Base-by-base conservation (phyloP, 192 early-diverging fungal genomes). In the Spizellomyces punctatus region DNA sequence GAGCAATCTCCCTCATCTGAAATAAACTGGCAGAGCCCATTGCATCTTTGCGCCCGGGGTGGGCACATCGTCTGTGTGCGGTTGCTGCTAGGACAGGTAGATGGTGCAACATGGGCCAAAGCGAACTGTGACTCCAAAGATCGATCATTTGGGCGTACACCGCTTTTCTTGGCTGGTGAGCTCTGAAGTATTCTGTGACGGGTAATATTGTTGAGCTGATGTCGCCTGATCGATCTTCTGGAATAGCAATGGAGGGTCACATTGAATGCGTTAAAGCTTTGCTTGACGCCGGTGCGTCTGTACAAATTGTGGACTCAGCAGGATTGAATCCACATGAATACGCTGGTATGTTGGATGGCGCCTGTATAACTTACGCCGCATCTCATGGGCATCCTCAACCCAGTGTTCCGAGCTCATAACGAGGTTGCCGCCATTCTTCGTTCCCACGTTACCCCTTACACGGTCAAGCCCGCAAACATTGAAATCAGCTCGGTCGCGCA, bases 301-400 rank as follows among this genome's bases (percentile, higher is more conserved):
- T 73, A 7, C 74, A 82, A 58, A 46, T 72, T 6, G 68, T 73
- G 12, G 90, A 90, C 62, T 62, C 64, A 46, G 80, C 78, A 19
- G 81, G 79, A 0, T 88, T 86, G 79, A 88, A 79, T 27, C 83
- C 90, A 22, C 86, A 88, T 63, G 87, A 89, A 63, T 83, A 89
- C 63, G 87, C 89, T 5, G 76, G 72, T 73, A 66, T 36, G 27
- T 36, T 36, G 49, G 14, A 36, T 36, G 27, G 27, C 46, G n/a
- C 4, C 2, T 14, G 50, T 3, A 47, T 19, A 47, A 9, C n/a
- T 22, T 67, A 21, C 0, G 17, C 46, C 1, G n/a, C 5, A n/a
- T 58, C 0, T 55, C 52, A 19, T 56, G 10, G 14, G 6, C 10
- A 19, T 9, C 17, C 3, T 22, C 58, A 19, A 16, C 61, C 5